Conservation (phyloP, 2,329 filamentous ascomycete genomes). For the Colletotrichum liaoningense region DNA sequence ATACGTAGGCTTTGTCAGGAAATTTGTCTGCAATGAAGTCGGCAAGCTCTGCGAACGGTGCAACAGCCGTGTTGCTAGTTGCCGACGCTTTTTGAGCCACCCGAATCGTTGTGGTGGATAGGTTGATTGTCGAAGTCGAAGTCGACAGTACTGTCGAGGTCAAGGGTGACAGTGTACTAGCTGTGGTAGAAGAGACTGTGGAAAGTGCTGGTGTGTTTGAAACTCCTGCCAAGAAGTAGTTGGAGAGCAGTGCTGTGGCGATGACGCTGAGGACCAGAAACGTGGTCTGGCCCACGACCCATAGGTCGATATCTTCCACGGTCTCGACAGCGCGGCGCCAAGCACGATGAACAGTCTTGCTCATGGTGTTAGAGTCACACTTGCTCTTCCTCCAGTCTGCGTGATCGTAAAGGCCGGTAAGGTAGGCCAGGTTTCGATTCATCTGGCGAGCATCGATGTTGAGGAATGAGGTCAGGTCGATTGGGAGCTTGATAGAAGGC, state of each 20-base stretch:
- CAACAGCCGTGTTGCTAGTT: conserved; percentile 41
- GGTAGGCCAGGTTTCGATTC: conserved; percentile 63
- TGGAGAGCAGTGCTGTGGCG: conserved; percentile 10
- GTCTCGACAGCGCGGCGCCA: not conserved
- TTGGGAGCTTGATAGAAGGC: conserved; percentile 55
- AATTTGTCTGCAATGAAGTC: conserved; percentile 54
- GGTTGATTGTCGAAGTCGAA: conserved; percentile 49
- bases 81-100: conserved; percentile 41
- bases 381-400: conserved; percentile 16
- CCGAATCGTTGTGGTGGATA: conserved; percentile 50
- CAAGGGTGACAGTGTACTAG: not conserved
- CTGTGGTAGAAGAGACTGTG: conserved; percentile 1
- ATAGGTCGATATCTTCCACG: conserved; percentile 17
- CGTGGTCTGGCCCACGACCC: conserved; percentile 1
- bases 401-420: conserved; percentile 52
- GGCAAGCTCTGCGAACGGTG: conserved; percentile 54
- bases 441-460: conserved; percentile 64
- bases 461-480: conserved; percentile 60
- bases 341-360: conserved; percentile 12
- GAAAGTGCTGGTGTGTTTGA: conserved; percentile 1
- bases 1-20: conserved; percentile 49
- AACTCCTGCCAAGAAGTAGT: conserved; percentile 12
- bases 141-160: conserved; percentile 32
- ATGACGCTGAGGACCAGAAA: conserved; percentile 9
- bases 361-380: not conserved